Percentiles rank a stretch among this genome's conserved stretches.
Conservation (phyloP, 805 yeast genomes). For the Sugiyamaella americana region DNA sequence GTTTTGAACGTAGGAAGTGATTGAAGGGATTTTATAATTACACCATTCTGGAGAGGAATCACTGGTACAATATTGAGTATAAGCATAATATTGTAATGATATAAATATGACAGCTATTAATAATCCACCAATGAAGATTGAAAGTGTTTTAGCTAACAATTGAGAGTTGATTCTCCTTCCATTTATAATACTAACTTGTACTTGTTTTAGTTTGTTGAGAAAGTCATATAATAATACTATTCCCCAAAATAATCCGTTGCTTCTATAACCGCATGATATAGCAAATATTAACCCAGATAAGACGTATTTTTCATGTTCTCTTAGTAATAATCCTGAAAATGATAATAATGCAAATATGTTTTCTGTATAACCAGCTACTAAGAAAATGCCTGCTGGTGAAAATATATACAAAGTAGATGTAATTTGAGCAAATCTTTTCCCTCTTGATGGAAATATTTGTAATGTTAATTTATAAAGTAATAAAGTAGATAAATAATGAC, state of each 20-base stretch:
- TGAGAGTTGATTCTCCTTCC: too few relatives aligned
- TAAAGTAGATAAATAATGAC: slow-evolving; percentile 47
- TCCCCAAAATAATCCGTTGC: slow-evolving; percentile 75
- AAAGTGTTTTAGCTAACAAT: slow-evolving; percentile 13
- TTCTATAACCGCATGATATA: slow-evolving; percentile 56
- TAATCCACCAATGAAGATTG: slow-evolving; percentile 47
- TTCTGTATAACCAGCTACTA: slow-evolving; percentile 72
- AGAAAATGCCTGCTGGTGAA: slow-evolving; percentile 79
- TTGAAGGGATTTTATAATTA: slow-evolving; percentile 24
- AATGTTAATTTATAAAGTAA: slow-evolving; percentile 46
- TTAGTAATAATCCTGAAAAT: slow-evolving; percentile 48
- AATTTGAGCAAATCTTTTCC: slow-evolving; percentile 30
- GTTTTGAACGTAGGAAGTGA: slow-evolving; percentile 65
- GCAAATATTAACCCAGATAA: slow-evolving; percentile 51
- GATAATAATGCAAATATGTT: slow-evolving; percentile 57
- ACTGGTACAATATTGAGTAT: slow-evolving; percentile 53
- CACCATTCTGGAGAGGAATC: slow-evolving; percentile 65
- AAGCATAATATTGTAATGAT: slow-evolving; percentile 48
- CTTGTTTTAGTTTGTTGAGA: slow-evolving; percentile 16
- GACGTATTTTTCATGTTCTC: slow-evolving; percentile 41
- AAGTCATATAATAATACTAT: slow-evolving; percentile 56
- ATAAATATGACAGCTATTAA: slow-evolving; percentile 44
- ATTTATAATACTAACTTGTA: not conserved
- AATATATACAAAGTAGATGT: slow-evolving; percentile 46
- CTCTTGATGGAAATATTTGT: slow-evolving; percentile 16